Evolutionary conservation across 805 yeast species (phyloP).

Genomic region (Candida dajiaensis): DNA sequence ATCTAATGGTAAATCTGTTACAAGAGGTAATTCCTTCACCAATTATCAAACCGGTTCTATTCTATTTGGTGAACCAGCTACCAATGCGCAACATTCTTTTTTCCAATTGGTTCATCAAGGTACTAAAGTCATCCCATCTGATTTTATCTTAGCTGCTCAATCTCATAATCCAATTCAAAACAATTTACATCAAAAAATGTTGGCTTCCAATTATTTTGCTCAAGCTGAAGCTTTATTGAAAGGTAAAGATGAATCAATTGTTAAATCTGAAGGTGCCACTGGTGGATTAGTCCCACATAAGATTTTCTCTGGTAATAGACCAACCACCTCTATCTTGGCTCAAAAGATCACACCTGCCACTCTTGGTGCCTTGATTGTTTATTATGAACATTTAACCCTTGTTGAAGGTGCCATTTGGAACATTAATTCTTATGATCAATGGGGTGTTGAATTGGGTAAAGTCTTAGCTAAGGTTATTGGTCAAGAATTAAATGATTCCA

Average conservation of each 20-base stretch:
- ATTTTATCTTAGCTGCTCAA: conserved; percentile 93
- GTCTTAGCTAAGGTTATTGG: conserved; percentile 95
- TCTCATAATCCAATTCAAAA: conserved; percentile 95
- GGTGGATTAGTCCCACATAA: conserved; percentile 91
- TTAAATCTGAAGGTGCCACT: conserved; percentile 83
- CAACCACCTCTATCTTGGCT: conserved; percentile 94
- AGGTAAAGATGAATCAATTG: conserved; percentile 83
- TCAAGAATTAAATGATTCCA: conserved; percentile 67
- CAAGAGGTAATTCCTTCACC: conserved; percentile 86
- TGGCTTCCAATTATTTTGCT: conserved; percentile 98
- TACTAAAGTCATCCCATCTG: conserved; percentile 94
- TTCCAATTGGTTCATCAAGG: conserved; percentile 99
- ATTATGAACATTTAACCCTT: conserved; percentile 96
- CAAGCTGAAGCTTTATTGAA: conserved; percentile 97
- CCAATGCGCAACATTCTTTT: conserved; percentile 98
- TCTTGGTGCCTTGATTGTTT: conserved; percentile 92
- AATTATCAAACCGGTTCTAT: conserved; percentile 95
- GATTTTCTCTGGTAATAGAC: conserved; percentile 96
- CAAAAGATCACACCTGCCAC: conserved; percentile 96
- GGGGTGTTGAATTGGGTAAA: conserved; percentile 99
- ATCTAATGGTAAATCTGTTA: conserved; percentile 96
- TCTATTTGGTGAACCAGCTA: conserved; percentile 97
- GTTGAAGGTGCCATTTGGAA: conserved; percentile 99
- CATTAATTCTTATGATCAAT: conserved; percentile 98
- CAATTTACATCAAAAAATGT: conserved; percentile 94